A percentile compares a stretch with the other conserved stretches of the same genome.
Conservation (phyloP, 192 early-diverging fungal genomes). For the Backusella liffmaniae region DNA sequence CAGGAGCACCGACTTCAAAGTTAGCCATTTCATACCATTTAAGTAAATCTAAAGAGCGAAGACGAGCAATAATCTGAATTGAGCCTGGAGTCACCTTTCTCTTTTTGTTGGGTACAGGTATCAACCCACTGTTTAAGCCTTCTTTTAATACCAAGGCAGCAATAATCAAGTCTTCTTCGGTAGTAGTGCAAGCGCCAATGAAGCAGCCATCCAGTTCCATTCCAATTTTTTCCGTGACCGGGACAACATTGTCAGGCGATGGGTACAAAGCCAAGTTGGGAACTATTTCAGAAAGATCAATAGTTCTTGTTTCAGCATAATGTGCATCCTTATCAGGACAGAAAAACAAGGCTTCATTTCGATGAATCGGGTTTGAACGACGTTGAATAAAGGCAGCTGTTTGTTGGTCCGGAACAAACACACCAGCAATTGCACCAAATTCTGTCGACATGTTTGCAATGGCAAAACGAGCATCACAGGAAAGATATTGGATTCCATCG, state of each 20-base stretch:
- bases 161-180: constrained; percentile 80
- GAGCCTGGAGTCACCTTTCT: constrained; percentile 78
- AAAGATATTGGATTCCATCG: constrained; percentile 73
- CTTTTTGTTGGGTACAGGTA: constrained; percentile 58
- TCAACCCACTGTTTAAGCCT: constrained; percentile 68
- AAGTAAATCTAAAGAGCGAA: constrained; percentile 70
- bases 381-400: constrained; percentile 72
- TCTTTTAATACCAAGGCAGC: constrained; percentile 73
- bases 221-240: constrained; percentile 53
- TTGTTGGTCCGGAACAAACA: constrained; percentile 74
- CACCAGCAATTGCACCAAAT: constrained; percentile 84
- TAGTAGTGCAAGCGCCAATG: constrained; percentile 82
- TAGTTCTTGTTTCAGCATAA: constrained; percentile 78
- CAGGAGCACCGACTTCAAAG: constrained; percentile 72
- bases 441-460: constrained; percentile 85
- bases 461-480: constrained; percentile 80
- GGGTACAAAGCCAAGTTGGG: constrained; percentile 71
- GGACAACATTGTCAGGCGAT: constrained; percentile 74
- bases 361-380: constrained; percentile 70
- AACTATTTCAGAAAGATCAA: constrained; percentile 69
- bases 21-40: constrained; percentile 75
- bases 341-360: constrained; percentile 70
- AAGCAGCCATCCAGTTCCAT: constrained; percentile 78
- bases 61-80: constrained; percentile 75
- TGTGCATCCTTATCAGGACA: constrained; percentile 69